phyloP scores from a whole-genome alignment of 2,329 filamentous ascomycete species.

The Epichloe scottii region DNA sequence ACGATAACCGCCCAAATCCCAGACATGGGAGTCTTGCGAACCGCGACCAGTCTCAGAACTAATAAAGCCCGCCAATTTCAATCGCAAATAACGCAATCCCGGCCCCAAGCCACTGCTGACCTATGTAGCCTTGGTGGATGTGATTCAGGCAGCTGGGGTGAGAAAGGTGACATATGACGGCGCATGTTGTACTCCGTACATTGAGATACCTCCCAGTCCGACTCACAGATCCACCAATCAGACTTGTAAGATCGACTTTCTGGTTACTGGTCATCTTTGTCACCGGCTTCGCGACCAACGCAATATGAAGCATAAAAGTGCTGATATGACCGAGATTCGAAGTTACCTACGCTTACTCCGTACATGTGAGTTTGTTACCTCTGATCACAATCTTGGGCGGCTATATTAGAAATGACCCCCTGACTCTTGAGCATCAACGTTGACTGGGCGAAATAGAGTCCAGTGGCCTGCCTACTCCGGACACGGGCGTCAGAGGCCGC shows the following conservation, averaged over 20 bases:
- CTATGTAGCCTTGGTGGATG: conserved; percentile 10
- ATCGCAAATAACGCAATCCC: conserved; percentile 10
- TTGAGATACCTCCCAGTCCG: conserved; percentile 8
- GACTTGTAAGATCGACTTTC: not conserved
- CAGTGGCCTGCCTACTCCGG: no score
- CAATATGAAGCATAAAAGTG: not conserved
- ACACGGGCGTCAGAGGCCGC: not conserved
- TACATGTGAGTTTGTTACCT: not conserved
- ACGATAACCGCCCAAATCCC: no score
- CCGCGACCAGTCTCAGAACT: not conserved
- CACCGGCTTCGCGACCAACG: not conserved
- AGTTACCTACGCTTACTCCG: not conserved
- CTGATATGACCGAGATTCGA: not conserved
- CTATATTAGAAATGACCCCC: no score
- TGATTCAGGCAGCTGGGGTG: conserved; percentile 4
- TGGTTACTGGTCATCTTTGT: not conserved
- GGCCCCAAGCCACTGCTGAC: conserved; percentile 12
- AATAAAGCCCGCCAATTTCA: not conserved
- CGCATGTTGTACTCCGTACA: conserved; percentile 8
- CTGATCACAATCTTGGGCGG: no score
- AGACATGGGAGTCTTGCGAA: not conserved
- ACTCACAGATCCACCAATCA: conserved; percentile 1
- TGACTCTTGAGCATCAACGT: not conserved
- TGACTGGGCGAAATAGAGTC: no score
- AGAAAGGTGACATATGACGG: conserved; percentile 12